Evolutionary conservation across 768 basidiomycete genomes (phyloP).

Genomic region (Pleurotus giganteus): DNA sequence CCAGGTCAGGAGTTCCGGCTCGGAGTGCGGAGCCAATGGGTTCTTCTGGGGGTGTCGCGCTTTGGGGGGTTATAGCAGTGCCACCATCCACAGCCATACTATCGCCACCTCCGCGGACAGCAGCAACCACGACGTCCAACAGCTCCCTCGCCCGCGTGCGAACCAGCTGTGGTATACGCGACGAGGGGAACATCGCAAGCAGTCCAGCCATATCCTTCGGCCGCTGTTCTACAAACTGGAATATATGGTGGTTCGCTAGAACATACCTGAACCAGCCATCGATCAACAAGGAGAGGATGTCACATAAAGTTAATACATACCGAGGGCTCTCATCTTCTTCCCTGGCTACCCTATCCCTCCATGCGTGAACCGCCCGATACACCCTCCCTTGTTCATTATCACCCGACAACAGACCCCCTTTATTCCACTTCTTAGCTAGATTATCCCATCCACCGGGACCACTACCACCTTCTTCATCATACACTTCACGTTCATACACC

Average conservation of each 20-base stretch:
- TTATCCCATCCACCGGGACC: constrained; percentile 78
- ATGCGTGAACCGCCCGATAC: constrained; percentile 71
- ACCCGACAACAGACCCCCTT: constrained; percentile 42
- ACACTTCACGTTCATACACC: constrained; percentile 65
- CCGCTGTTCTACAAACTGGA: constrained; percentile 67
- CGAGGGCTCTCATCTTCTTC: constrained; percentile 85
- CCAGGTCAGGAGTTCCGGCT: background rate
- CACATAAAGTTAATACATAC: too few species aligned
- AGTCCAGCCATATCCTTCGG: constrained; percentile 66
- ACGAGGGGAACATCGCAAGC: constrained; percentile 52
- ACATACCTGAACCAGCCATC: constrained; percentile 52
- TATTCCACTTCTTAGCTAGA: constrained; percentile 83
- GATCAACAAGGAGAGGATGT: background rate
- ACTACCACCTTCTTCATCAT: constrained; percentile 61
- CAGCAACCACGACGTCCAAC: constrained; percentile 46
- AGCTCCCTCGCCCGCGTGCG: constrained; percentile 63
- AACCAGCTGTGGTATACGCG: constrained; percentile 55
- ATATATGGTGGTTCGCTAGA: constrained; percentile 71
- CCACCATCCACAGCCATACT: background rate
- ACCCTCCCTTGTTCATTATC: constrained; percentile 51
- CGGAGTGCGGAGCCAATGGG: background rate
- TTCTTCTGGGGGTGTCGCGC: background rate
- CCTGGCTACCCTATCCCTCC: constrained; percentile 78
- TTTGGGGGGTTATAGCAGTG: background rate
- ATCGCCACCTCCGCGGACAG: background rate